Conservation (phyloP, 2,329 filamentous ascomycete genomes). For the Magnaporthiopsis poae region DNA sequence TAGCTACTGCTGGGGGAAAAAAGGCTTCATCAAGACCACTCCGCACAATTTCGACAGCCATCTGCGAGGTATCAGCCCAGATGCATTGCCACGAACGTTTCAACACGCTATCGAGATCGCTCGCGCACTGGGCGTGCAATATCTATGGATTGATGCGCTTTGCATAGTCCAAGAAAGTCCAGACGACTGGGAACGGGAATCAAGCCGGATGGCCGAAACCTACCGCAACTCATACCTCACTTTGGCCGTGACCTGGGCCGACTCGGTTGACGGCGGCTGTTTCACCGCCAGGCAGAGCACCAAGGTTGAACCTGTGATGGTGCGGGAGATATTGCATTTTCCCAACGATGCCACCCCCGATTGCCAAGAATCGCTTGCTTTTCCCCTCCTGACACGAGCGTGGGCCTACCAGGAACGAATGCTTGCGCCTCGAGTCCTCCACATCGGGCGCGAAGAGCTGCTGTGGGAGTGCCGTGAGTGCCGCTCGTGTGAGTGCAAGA, state of each 20-base stretch:
- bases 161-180: not conserved
- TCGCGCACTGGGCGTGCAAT: not conserved
- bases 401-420: not conserved
- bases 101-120: not conserved
- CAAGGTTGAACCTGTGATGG: not conserved
- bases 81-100: not conserved
- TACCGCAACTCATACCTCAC: constrained; percentile 1
- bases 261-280: not conserved
- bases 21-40: not conserved
- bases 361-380: not conserved
- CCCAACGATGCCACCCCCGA: not conserved
- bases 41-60: not conserved
- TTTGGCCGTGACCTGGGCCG: not conserved
- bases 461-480: not conserved
- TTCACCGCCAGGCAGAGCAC: not conserved
- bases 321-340: not conserved
- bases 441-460: not conserved
- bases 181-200: not conserved
- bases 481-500: not conserved
- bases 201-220: not conserved
- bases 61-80: not conserved
- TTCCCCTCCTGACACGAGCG: not conserved
- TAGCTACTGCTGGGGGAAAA: not conserved
- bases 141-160: not conserved
- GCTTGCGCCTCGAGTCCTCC: not conserved